These are phyloP conservation scores for Aurifilum marmelostoma DNA, from an alignment of 2,329 filamentous ascomycete species.

Conservation along the genomic window DNA sequence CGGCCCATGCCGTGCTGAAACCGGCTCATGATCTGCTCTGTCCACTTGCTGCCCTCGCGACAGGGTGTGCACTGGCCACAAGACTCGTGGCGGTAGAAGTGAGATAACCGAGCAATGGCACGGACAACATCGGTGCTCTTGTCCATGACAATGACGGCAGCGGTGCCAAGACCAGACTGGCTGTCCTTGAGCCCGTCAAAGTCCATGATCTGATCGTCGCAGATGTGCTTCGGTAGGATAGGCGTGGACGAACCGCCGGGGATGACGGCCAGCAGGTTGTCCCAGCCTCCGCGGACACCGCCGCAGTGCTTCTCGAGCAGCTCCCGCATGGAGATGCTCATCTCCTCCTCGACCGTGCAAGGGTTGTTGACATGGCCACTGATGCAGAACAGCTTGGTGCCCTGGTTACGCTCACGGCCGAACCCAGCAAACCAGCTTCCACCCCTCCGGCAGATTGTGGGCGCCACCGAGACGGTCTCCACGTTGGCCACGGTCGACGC, in stretches of 20 bases:
- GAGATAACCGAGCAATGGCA: constrained; percentile 87
- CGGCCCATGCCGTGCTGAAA: constrained; percentile 91
- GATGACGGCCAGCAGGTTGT: constrained; percentile 94
- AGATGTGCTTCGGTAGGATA: constrained; percentile 85
- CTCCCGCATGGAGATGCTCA: constrained; percentile 95
- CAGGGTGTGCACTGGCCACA: constrained; percentile 99
- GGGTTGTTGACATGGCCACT: constrained; percentile 99
- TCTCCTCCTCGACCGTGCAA: constrained; percentile 97
- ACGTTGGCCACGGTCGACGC: constrained; percentile 98
- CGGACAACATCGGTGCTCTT: constrained; percentile 96
- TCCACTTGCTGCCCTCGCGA: constrained; percentile 98
- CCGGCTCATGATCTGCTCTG: constrained; percentile 96
- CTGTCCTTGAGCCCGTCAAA: constrained; percentile 98
- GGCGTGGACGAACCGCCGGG: constrained; percentile 96
- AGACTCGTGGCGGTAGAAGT: constrained; percentile 98
- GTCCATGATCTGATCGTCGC: constrained; percentile 97
- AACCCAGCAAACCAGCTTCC: constrained; percentile 92
- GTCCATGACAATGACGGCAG: constrained; percentile 98
- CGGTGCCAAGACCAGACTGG: constrained; percentile 95
- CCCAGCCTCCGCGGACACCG: constrained; percentile 95
- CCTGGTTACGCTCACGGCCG: constrained; percentile 92
- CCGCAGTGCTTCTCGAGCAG: constrained; percentile 98
- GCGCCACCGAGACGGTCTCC: constrained; percentile 92
- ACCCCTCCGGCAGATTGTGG: constrained; percentile 92
- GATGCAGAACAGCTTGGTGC: constrained; percentile 98